Base-by-base conservation (phyloP, 2,329 filamentous ascomycete genomes). In the Leptographium radiaticola region DNA sequence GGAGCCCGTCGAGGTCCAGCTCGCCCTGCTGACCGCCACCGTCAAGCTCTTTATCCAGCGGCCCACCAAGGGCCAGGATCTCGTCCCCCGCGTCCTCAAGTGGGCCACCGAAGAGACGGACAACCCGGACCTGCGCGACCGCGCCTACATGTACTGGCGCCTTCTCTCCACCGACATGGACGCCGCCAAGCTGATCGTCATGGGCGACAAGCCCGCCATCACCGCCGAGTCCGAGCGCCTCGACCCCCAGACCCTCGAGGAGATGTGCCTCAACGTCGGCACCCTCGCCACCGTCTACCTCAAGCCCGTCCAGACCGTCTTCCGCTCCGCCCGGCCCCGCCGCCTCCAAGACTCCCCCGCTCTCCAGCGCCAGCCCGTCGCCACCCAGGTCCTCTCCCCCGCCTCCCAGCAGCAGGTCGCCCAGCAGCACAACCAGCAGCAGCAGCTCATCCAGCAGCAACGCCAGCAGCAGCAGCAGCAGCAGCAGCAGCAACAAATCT, bases 41-140 rank as follows among this genome's bases (percentile, higher is more conserved):
- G 93, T 98, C 39, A 98, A 98, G 68, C 76, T 98, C 2, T 98
- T 98, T 70, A 96, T 98, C 60, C 93, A 97, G 66, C 81, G 93
- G 25, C 93, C 93, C 0, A 96, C 90, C 16, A 95, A 95, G 65
- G 93, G 89, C 31, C 90, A 95, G 63, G 84, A 94, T 52, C 76
- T 98, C 8, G 91, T 98, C 0, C 93, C 91, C 1, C 89, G 89
- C 63, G 91, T 97, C 2, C 75, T 98, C 51, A 97, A 97, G 69
- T 97, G 93, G 91, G 94, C 93, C 6, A 98, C 93, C 0, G 93
- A 97, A 67, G 93, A 97, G 67, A 97, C 91, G n/a, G 93, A 98
- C 65, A 96, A 98, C 68, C 93, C 93, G 0, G 93, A 98, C 68
- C 80, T 98, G 33, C 84, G 93, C 59, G 93, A 98, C 67, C 78